Percentiles rank a stretch among this genome's conserved stretches.
Conservation (phyloP, 2,329 filamentous ascomycete genomes). For the Colletotrichum sp. region DNA sequence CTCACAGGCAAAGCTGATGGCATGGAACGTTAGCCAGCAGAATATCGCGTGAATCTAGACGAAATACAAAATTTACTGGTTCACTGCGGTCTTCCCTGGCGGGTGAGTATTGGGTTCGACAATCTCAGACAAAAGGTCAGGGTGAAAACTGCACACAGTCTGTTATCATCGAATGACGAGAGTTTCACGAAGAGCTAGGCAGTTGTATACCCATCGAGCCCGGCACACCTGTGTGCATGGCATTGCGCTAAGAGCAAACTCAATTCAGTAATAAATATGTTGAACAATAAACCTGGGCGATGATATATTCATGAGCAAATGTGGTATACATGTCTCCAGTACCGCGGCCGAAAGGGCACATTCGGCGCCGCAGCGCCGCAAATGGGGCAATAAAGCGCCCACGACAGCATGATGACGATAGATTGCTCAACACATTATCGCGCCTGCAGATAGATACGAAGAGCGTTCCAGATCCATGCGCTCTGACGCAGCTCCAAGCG, state of each 20-base stretch:
- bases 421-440: not conserved
- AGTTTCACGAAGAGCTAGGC: not conserved
- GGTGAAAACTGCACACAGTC: not conserved
- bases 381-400: not conserved
- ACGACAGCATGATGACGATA: not conserved
- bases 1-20: not conserved
- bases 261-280: fast-evolving
- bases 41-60: not conserved
- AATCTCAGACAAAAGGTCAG: not conserved
- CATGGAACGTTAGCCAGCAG: not conserved
- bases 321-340: not conserved
- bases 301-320: not conserved
- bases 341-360: not conserved
- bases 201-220: not conserved
- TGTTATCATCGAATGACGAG: not conserved
- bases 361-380: not conserved
- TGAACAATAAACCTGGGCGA: not conserved
- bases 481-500: not conserved
- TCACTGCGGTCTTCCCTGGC: not conserved
- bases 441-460: fast-evolving
- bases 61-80: not conserved
- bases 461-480: not conserved
- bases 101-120: too few species aligned
- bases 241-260: not conserved
- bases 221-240: not conserved